Evolutionary conservation across 2,329 filamentous ascomycete species (phyloP), one percentile per base, ranked within the genome.

Genomic region (Clarireedia monteithiana): DNA sequence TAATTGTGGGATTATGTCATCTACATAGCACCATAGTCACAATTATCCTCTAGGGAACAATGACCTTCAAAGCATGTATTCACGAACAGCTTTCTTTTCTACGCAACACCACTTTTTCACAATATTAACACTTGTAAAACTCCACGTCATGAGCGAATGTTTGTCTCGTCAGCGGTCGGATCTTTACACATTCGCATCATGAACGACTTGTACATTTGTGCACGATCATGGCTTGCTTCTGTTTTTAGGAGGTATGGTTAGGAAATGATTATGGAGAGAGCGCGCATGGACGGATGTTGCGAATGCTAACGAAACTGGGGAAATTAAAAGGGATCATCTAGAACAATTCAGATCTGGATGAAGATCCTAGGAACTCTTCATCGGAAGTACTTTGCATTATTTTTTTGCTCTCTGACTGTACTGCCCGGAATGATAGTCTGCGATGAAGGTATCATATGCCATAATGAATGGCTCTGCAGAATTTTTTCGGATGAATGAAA

Each of bases 121-220:
- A 54, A 57, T 66, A 66, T 55, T 46, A 50, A 58, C 62, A 63
- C 57, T 66, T 68, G 66, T 68, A 68, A 67, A 65, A 54, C 65
- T 17, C 57, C 63, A 63, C 54, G 52, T 64, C 53, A 64, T 65
- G 60, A 64, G 63, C 58, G 60, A 60, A 61, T 64, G 62, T 62
- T 64, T 67, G 62, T 66, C 58, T 64, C 55, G 54, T 62, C 59
- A 60, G 59, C 59, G 59, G 64, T 64, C 63, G 15, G 39, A 42
- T 42, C 39, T 42, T 39, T 65, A 63, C 63, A 63, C 59, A 59
- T 60, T 57, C 48, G 51, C 51, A 24, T 30, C 20, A 49, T 42
- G 45, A 24, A 60, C 61, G 46, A 64, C 64, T 58, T 68, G 65
- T 64, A 67, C 50, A 66, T 64, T 60, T 63, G 61, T 58, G 57